Percentiles rank a stretch among this genome's conserved stretches.
These are phyloP conservation scores for Solanum medicagineum DNA, from an alignment of 257 asterid species.

Conservation along the genomic window DNA sequence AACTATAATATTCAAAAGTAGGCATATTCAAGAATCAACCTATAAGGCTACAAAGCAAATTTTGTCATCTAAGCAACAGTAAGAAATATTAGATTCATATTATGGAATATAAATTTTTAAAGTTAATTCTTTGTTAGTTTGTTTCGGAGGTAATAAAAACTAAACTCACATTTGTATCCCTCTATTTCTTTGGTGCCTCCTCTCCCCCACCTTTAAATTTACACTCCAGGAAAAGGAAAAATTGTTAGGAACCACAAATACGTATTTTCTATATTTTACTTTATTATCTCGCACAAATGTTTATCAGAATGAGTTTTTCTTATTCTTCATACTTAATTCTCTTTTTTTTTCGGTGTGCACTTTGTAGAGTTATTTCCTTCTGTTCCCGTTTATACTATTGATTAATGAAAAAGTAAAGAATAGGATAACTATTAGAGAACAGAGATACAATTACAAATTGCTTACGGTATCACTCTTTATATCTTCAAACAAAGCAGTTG, in stretches of 20 bases:
- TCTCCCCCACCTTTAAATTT: not conserved
- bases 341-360: not conserved
- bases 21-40: not conserved
- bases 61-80: not conserved
- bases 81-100: not conserved
- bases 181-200: not conserved
- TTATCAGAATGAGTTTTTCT: not conserved
- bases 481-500: not conserved
- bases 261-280: not conserved
- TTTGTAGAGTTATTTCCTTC: not conserved
- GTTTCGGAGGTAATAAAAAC: not conserved
- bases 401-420: not conserved
- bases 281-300: not conserved
- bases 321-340: not conserved
- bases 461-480: not conserved
- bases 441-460: not conserved
- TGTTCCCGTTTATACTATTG: not conserved
- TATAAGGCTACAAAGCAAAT: not conserved
- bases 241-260: not conserved
- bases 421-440: not conserved
- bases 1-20: not conserved
- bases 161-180: not conserved
- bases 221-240: not conserved
- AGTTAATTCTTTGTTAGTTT: not conserved
- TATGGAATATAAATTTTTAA: not conserved